Conservation (phyloP, 371 early-diverging fungal species). For the Mucor saturninus region DNA sequence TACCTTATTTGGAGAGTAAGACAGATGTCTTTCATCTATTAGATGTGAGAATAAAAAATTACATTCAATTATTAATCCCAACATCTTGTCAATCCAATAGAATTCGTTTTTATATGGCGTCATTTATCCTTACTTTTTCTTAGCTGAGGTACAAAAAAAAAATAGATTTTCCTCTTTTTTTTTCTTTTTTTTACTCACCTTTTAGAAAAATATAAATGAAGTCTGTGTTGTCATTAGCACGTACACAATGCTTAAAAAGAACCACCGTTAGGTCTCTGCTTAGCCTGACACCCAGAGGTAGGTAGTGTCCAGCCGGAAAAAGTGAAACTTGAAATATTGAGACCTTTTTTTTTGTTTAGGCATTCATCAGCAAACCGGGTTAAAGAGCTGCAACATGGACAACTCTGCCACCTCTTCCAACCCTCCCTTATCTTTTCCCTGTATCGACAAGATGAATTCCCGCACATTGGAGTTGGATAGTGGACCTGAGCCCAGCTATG, state of each 20-base stretch:
- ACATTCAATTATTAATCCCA: background rate
- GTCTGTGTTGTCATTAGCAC: constrained; percentile 5
- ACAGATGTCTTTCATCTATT: too few relatives aligned
- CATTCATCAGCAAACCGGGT: constrained; percentile 14
- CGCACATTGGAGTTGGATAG: constrained; percentile 73
- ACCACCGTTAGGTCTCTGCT: background rate
- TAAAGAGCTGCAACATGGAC: constrained; percentile 7
- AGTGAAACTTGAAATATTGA: background rate
- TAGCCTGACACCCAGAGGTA: constrained; percentile 11
- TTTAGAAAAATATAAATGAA: background rate
- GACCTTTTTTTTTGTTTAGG: background rate
- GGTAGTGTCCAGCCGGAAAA: background rate
- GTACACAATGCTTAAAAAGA: background rate
- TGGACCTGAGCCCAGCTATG: constrained; percentile 89
- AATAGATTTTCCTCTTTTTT: background rate
- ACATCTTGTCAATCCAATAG: constrained; percentile 8
- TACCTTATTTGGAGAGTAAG: too few relatives aligned
- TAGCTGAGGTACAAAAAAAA: background rate
- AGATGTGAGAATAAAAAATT: too few relatives aligned
- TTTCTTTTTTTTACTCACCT: background rate
- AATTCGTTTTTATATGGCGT: constrained; percentile 12
- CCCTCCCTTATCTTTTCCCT: constrained; percentile 78
- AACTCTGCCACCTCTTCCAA: constrained; percentile 44
- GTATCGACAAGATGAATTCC: constrained; percentile 72
- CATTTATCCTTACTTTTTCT: constrained; percentile 5